Conservation (phyloP, 192 early-diverging fungal genomes). For the Podila epicladia region DNA sequence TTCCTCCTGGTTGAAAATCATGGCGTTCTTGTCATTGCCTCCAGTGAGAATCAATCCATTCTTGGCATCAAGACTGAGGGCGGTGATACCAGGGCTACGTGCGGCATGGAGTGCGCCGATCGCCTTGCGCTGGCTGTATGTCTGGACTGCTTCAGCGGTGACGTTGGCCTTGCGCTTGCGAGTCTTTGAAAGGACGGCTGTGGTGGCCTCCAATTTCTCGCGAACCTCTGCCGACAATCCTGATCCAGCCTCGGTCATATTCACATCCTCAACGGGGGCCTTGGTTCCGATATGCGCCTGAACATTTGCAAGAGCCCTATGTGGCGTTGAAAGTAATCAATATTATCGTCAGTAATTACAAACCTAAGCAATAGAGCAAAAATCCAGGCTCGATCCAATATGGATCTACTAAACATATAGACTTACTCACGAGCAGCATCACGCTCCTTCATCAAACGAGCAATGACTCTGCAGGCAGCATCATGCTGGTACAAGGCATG, state of each 20-base stretch:
- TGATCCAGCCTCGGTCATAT: conserved; percentile 63
- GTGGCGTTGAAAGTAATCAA: conserved; percentile 1
- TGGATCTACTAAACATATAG: not conserved
- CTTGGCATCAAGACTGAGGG: conserved; percentile 64
- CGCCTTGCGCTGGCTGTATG: conserved; percentile 58
- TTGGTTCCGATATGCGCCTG: conserved; percentile 66
- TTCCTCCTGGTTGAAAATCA: conserved; percentile 72
- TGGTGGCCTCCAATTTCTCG: conserved; percentile 63
- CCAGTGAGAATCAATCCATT: conserved; percentile 79
- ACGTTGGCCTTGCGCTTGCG: conserved; percentile 84
- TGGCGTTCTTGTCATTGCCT: conserved; percentile 81
- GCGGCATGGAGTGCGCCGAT: conserved; percentile 77
- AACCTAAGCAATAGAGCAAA: too few species aligned
- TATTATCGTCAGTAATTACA: not conserved
- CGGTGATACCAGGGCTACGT: conserved; percentile 74
- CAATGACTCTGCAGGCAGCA: conserved; percentile 95
- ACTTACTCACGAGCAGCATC: conserved; percentile 86
- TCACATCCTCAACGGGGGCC: conserved; percentile 42
- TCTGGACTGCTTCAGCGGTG: conserved; percentile 75
- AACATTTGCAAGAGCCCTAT: conserved; percentile 67
- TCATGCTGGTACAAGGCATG: conserved; percentile 97
- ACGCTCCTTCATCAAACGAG: conserved; percentile 88
- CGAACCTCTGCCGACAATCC: conserved; percentile 57
- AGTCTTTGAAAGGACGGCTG: conserved; percentile 43
- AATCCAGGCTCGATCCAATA: too few species aligned